A percentile compares a stretch with the other conserved stretches of the same genome.
Conservation (phyloP, 208 protist genomes). For the Acanthamoeba lenticulata region DNA sequence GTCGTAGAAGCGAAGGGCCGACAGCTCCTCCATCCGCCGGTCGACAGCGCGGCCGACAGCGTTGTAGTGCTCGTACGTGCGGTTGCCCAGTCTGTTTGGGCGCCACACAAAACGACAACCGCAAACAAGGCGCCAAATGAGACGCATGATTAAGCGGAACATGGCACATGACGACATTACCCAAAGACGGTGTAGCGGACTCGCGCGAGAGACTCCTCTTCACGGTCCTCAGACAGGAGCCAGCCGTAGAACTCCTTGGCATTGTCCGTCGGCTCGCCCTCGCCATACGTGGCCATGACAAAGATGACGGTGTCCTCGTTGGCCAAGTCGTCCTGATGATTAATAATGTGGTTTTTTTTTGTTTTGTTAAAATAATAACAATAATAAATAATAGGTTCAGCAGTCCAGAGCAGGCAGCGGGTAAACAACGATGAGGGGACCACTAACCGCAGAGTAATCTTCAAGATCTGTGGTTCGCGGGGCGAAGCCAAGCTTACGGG, state of each 20-base stretch:
- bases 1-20: slow-evolving; percentile 78
- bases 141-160: background rate
- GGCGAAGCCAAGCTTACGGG: slow-evolving; percentile 15
- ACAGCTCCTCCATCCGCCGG: slow-evolving; percentile 76
- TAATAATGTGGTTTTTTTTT: no score
- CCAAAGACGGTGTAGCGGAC: slow-evolving; percentile 86
- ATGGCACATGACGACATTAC: background rate
- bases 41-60: slow-evolving; percentile 83
- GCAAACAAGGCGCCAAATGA: background rate
- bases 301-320: slow-evolving; percentile 82
- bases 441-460: background rate
- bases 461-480: slow-evolving; percentile 29
- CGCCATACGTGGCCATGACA: slow-evolving; percentile 89
- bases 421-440: background rate
- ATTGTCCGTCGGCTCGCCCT: slow-evolving; percentile 91
- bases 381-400: slow-evolving; percentile 7
- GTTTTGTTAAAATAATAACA: background rate
- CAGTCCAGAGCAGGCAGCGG: no score
- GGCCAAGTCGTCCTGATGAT: slow-evolving; percentile 59
- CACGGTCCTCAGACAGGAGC: slow-evolving; percentile 51
- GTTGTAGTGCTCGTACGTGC: slow-evolving; percentile 96
- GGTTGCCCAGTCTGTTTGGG: slow-evolving; percentile 91
- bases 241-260: slow-evolving; percentile 85
- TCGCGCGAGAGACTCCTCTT: slow-evolving; percentile 72
- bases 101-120: slow-evolving; percentile 50